Evolutionary conservation across 148 eudicot species (phyloP), one percentile per base, ranked within the genome.

Genomic region (Diospyros lotus): DNA sequence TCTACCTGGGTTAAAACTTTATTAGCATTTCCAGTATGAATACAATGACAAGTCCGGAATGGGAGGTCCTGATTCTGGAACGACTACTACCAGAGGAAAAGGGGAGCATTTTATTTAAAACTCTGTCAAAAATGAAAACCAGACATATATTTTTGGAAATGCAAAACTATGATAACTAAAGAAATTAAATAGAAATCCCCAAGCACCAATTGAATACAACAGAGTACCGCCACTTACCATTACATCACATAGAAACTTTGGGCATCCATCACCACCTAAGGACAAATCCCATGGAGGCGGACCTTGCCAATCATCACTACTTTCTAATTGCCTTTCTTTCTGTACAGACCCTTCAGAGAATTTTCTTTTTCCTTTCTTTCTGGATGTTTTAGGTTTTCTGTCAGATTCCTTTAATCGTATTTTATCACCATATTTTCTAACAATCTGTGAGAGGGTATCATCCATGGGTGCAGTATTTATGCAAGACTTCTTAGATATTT

Each of bases 171-270:
- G 28, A 28, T 28, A 28, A 28, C 28, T 28, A 28, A 28, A 28
- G 28, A 28, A 28, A 69, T 69, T 40, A 53, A 38, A 67, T 7
- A 48, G 41, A 46, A 40, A 70, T 41, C 53, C 18, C 51, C 65
- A 9, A 43, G 53, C 53, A 58, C 5, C 66, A 58, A 69, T 3
- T 51, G 17, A 41, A 3, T 5, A 53, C 59, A 28, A 65, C 11
- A 13, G 60, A 61, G 58, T n/a, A 60, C 42, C 11, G 11, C 65
- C 58, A 76, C 90, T 72, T 80, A 94, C 98, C 98, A 94, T 94
- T 74, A 94, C 92, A 83, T 94, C 98, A 78, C 98, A 95, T 8
- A 95, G 85, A 80, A 95, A 95, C 83, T 89, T 95, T 58, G 98
- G 96, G 81, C 77, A 82, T 76, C 94, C 94, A 83, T 92, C 94